These are phyloP conservation scores for Penicillium canariense DNA, from an alignment of 495 filamentous ascomycete species.

Conservation along the genomic window DNA sequence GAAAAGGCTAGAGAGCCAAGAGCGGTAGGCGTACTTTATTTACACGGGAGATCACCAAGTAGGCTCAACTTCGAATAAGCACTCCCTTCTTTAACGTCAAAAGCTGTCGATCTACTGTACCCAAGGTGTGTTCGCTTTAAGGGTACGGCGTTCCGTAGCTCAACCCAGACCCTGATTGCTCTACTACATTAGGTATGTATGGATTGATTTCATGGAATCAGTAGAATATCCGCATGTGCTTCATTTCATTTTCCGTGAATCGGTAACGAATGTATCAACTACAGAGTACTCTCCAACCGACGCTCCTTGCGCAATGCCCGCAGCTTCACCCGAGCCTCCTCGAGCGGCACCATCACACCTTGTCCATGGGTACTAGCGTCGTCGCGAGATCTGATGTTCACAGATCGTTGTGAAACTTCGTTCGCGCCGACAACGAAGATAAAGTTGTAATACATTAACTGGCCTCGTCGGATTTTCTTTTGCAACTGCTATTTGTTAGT, in stretches of 20 bases:
- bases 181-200: background rate
- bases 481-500: too few relatives aligned
- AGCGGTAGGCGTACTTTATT: too few relatives aligned
- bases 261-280: conserved; percentile 9
- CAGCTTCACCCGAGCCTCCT: conserved; percentile 76
- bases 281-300: conserved; percentile 52
- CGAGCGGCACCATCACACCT: conserved; percentile 67
- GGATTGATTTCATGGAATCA: conserved; percentile 6
- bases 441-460: conserved; percentile 88
- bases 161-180: background rate
- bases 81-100: too few relatives aligned
- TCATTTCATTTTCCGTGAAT: conserved; percentile 21
- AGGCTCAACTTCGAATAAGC: too few relatives aligned
- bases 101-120: background rate
- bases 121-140: background rate
- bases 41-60: too few relatives aligned
- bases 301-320: conserved; percentile 64
- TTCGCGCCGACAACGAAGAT: conserved; percentile 88
- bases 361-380: conserved; percentile 77
- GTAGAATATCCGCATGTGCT: conserved; percentile 7
- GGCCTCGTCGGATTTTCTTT: conserved; percentile 86
- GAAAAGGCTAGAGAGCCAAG: too few relatives aligned
- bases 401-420: conserved; percentile 65
- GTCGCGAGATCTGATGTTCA: conserved; percentile 91
- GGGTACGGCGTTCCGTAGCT: background rate